These are phyloP conservation scores for apple (Malus domestica) DNA, from an alignment of 306 rosid species.

Conservation along the genomic window ASM211411v1 NC_041791.1:25493501-25494000, in stretches of 20 bases:
- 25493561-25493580: too few species aligned
- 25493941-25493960: constrained; percentile 79
- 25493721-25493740: constrained; percentile 1
- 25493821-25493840: constrained; percentile 45
- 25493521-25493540: too few species aligned
- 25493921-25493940: constrained; percentile 72
- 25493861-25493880: constrained; percentile 74
- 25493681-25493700: not conserved
- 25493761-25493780: constrained; percentile 68
- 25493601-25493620: constrained; percentile 9
- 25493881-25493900: constrained; percentile 49
- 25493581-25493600: not conserved
- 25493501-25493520: too few species aligned
- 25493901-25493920: constrained; percentile 60
- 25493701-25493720: constrained; percentile 26
- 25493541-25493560: too few species aligned
- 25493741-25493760: constrained; percentile 67
- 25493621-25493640: not conserved
- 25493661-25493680: not conserved
- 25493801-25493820: constrained; percentile 73
- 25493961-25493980: constrained; percentile 80
- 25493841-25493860: constrained; percentile 60
- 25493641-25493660: not conserved
- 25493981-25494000: constrained; percentile 86
- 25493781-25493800: constrained; percentile 68